A percentile compares a stretch with the other conserved stretches of the same genome.
phyloP scores from a whole-genome alignment of 345 rosid species.

The Clausena lansium region DNA sequence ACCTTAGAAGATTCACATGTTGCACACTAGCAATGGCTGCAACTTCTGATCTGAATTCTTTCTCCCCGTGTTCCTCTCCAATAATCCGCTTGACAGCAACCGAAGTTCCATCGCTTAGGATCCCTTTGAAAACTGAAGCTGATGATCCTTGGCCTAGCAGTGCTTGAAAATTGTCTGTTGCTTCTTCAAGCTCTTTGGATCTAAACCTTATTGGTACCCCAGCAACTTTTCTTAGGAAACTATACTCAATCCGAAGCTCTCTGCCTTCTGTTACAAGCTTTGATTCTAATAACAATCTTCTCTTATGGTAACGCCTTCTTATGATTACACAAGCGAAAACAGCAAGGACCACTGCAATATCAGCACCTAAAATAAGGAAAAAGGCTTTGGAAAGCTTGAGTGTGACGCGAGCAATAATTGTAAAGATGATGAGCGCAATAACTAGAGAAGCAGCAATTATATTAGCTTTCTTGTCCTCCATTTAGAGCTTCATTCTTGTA shows the following conservation, averaged over 20 bases:
- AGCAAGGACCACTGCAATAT: constrained; percentile 54
- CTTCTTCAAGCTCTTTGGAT: constrained; percentile 70
- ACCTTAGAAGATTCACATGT: constrained; percentile 62
- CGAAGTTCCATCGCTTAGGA: constrained; percentile 44
- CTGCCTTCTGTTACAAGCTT: constrained; percentile 50
- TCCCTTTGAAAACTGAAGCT: constrained; percentile 64
- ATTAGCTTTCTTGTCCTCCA: constrained; percentile 76
- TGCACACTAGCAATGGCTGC: constrained; percentile 71
- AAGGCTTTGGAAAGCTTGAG: constrained; percentile 66
- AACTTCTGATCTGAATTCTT: constrained; percentile 65
- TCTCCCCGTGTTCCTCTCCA: constrained; percentile 60
- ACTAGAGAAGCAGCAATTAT: constrained; percentile 21
- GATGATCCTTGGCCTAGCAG: constrained; percentile 66
- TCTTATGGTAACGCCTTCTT: constrained; percentile 42
- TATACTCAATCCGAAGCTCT: constrained; percentile 79
- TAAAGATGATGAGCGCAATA: constrained; percentile 34
- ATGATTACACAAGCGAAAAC: constrained; percentile 42
- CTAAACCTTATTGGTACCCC: constrained; percentile 70
- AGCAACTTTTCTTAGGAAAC: constrained; percentile 80
- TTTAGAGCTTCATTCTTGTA: constrained; percentile 32
- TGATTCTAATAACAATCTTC: constrained; percentile 41
- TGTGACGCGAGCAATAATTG: constrained; percentile 40
- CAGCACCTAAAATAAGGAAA: constrained; percentile 64
- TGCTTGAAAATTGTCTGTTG: constrained; percentile 59
- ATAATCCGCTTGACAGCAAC: constrained; percentile 71